These are phyloP conservation scores for Anthostomella pinea DNA, from an alignment of 2,329 filamentous ascomycete species.

Conservation along the genomic window DNA sequence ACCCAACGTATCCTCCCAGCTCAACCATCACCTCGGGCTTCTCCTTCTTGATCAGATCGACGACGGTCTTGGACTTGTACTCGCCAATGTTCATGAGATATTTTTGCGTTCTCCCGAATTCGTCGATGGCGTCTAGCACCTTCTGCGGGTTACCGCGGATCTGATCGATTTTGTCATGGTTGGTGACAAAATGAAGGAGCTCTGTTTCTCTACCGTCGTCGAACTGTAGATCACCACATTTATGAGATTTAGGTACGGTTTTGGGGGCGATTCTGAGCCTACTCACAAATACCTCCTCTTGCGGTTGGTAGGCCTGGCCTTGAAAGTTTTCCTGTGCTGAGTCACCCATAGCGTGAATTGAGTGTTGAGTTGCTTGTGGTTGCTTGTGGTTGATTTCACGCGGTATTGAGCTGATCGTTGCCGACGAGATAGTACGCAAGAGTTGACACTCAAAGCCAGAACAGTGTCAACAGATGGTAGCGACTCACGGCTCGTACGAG, in stretches of 20 bases:
- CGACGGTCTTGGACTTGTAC: constrained; percentile 70
- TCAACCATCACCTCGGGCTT: constrained; percentile 73
- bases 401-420: too few species aligned
- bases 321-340: constrained; percentile 28
- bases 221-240: constrained; percentile 35
- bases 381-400: too few species aligned
- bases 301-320: constrained; percentile 39
- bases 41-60: constrained; percentile 62
- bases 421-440: too few species aligned
- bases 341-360: constrained; percentile 7
- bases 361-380: too few species aligned
- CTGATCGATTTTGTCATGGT: constrained; percentile 57
- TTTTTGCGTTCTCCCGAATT: constrained; percentile 62
- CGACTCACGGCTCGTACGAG: background rate
- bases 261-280: background rate
- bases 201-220: constrained; percentile 74
- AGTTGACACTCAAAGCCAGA: too few species aligned
- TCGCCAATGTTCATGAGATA: constrained; percentile 80
- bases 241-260: background rate
- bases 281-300: constrained; percentile 39
- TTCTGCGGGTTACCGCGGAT: constrained; percentile 62
- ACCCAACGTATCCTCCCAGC: constrained; percentile 77
- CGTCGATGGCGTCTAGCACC: constrained; percentile 68
- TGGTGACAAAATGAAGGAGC: constrained; percentile 67
- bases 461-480: too few species aligned